Percentiles rank a stretch among this genome's conserved stretches.
Conservation (phyloP, 169 alveolate species). For the Plasmodium gaboni region DNA sequence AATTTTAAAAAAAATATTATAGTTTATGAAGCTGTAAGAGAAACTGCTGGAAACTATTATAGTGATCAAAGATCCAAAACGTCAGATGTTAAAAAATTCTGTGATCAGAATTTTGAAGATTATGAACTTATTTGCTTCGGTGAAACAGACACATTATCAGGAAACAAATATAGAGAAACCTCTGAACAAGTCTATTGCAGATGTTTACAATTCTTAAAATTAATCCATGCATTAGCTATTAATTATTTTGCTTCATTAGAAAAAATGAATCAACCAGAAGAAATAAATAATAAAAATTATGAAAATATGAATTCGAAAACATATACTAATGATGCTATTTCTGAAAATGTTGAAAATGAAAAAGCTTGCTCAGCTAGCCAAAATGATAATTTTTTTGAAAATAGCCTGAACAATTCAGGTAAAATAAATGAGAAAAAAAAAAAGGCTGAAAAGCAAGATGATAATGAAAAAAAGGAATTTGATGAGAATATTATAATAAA, state of each 20-base stretch:
- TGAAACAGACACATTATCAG: constrained; percentile 23
- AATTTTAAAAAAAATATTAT: constrained; percentile 66
- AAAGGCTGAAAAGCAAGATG: background rate
- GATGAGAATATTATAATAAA: too few relatives aligned
- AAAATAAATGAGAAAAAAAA: background rate
- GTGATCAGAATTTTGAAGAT: constrained; percentile 56
- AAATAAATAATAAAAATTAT: background rate
- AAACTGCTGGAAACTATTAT: constrained; percentile 42
- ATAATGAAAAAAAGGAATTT: background rate
- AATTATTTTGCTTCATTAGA: constrained; percentile 59
- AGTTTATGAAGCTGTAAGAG: constrained; percentile 51
- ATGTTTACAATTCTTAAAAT: constrained; percentile 61
- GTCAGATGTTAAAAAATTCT: constrained; percentile 34
- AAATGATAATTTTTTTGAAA: background rate
- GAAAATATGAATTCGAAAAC: background rate
- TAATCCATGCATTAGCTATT: constrained; percentile 46
- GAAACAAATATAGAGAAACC: constrained; percentile 45
- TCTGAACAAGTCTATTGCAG: constrained; percentile 58
- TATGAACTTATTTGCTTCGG: constrained; percentile 69
- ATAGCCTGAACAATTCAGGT: background rate
- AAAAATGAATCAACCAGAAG: constrained; percentile 4
- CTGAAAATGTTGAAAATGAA: background rate
- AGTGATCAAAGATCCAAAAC: constrained; percentile 69
- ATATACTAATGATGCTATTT: constrained; percentile 1
- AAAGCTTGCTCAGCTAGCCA: background rate